These are phyloP conservation scores for Cryptococcus hybrid DNA, from an alignment of 1,284 basidiomycete genomes.

Conservation along the genomic window DNA sequence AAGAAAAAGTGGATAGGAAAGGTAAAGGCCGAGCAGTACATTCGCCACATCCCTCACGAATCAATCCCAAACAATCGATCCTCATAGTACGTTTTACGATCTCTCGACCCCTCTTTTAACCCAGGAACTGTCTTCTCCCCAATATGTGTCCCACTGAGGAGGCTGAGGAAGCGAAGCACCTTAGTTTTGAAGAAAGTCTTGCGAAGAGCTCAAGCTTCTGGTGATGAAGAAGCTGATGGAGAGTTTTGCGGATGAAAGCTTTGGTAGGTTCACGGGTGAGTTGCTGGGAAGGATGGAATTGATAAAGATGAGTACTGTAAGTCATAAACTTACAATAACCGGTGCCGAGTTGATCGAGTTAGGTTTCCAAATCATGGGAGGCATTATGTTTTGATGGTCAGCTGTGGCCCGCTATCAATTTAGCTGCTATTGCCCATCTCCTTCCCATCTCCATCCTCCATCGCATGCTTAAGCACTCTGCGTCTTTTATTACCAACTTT, in stretches of 20 bases:
- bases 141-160: background rate
- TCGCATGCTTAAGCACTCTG: conserved; percentile 46
- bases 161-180: background rate
- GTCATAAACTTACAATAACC: conserved; percentile 28
- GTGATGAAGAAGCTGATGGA: conserved; percentile 54
- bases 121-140: background rate
- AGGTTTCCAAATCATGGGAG: conserved; percentile 83
- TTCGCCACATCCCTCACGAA: background rate
- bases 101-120: background rate
- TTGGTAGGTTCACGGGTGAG: conserved; percentile 63
- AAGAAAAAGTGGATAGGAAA: background rate
- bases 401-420: conserved; percentile 69
- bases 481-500: conserved; percentile 65
- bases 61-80: background rate
- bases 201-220: conserved; percentile 71
- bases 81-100: background rate
- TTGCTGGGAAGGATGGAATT: conserved; percentile 71
- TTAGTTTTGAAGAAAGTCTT: conserved; percentile 52
- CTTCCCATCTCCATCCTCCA: conserved; percentile 37
- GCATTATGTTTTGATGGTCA: conserved; percentile 79
- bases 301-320: conserved; percentile 72
- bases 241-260: conserved; percentile 55
- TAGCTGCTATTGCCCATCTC: conserved; percentile 59
- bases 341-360: conserved; percentile 3
- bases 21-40: conserved; percentile 3